Conservation (phyloP, 306 rosid genomes). For the Quercus engelmannii region DNA sequence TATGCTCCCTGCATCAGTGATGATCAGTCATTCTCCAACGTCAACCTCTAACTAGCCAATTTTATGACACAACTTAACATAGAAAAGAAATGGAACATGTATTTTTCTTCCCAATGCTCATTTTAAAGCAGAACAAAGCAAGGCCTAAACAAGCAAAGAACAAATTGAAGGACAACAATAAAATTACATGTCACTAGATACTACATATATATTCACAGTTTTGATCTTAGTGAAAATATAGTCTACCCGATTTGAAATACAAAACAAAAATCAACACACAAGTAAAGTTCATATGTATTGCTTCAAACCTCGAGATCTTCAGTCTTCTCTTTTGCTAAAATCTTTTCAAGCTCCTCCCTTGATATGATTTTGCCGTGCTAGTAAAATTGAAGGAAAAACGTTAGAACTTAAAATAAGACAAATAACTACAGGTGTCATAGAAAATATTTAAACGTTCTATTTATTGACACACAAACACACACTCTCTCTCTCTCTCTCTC, state of each 20-base stretch:
- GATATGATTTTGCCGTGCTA: slow-evolving; percentile 89
- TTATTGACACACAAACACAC: neutral
- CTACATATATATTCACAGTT: neutral
- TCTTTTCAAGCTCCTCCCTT: slow-evolving; percentile 76
- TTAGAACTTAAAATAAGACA: slow-evolving; percentile 19
- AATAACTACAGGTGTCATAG: slow-evolving; percentile 4
- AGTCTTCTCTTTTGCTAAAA: slow-evolving; percentile 64
- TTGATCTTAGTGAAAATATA: neutral
- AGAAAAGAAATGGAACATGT: neutral
- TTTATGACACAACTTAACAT: neutral
- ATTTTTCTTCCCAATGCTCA: neutral
- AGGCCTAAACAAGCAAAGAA: neutral
- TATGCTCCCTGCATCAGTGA: too few species aligned
- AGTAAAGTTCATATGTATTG: slow-evolving; percentile 7
- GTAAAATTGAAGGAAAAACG: slow-evolving; percentile 25
- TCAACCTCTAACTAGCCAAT: neutral
- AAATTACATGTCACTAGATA: neutral
- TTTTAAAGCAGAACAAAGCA: neutral
- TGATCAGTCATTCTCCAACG: neutral
- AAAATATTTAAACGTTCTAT: neutral
- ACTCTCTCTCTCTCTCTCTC: neutral
- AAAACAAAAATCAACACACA: neutral
- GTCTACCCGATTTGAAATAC: neutral
- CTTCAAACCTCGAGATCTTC: slow-evolving; percentile 68
- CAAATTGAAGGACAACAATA: neutral